Base-by-base conservation (phyloP, 257 asterid species). In the Plantago ovata region DNA sequence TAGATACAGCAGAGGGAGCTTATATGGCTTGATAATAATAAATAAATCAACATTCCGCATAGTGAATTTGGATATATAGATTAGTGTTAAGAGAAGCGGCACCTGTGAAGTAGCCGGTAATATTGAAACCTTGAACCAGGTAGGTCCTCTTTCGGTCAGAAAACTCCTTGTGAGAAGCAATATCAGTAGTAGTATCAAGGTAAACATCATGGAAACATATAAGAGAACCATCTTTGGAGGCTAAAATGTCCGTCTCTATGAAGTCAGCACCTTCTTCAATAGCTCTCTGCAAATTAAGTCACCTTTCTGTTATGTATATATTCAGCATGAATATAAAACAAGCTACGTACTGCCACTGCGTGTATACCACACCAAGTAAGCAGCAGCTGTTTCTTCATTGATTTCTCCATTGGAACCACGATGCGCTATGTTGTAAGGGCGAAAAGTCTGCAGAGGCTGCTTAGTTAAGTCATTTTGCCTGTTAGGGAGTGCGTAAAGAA, bases 201-300 rank as follows among this genome's bases (percentile, higher is more conserved):
- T 24, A 65, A 44, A 78, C 76, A 74, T 91, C 98, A 63, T 91
- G 98, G 79, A 79, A 79, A 70, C 88, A 81, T 70, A 91, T 71
- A 56, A 91, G 95, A 68, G 64, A 78, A 14, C 98, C 95, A 15
- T 91, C 98, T 77, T 83, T 87, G 43, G 98, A 72, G 48, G 95
- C 85, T 55, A 81, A 70, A 62, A 91, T 67, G 75, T 91, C 98
- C 10, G 90, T 44, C 80, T 87, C 98, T 61, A 91, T 91, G 78
- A 91, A 91, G 73, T 91, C 98, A 70, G 96, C 82, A 62, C 96
- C 98, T 75, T 87, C 98, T 58, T 87, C 88, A 63, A 91, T 91
- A 56, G 98, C 96, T 77, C 86, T 81, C 98, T 91, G 90, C 78
- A 85, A 54, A 32, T 64, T 43, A 61, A 62, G 9, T 4, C 36